These are phyloP conservation scores for Clonostachys byssicola DNA, from an alignment of 2,329 filamentous ascomycete genomes.

Conservation along the genomic window DNA sequence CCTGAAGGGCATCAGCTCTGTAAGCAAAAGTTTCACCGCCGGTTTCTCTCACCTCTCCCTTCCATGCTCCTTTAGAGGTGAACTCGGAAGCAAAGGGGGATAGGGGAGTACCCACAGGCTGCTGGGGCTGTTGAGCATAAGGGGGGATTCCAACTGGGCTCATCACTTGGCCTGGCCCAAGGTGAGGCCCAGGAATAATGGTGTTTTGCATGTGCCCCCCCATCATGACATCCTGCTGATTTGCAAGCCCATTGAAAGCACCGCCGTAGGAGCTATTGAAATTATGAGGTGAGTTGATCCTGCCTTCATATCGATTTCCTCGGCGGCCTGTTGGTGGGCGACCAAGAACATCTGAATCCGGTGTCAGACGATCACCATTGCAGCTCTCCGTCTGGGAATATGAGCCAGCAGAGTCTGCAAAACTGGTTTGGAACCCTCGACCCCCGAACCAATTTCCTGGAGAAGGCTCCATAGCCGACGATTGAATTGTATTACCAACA, in stretches of 20 bases:
- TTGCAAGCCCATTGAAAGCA: slow-evolving; percentile 23
- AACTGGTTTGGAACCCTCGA: slow-evolving; percentile 29
- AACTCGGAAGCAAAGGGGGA: slow-evolving; percentile 75
- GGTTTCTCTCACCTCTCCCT: slow-evolving; percentile 41
- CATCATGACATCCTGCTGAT: slow-evolving; percentile 27
- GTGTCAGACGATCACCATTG: slow-evolving; percentile 39
- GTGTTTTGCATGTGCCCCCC: slow-evolving; percentile 19
- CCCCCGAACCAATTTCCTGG: slow-evolving; percentile 39
- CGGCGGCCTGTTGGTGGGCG: slow-evolving; percentile 38
- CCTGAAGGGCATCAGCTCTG: slow-evolving; percentile 23
- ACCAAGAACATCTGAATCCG: slow-evolving; percentile 43
- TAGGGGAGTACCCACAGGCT: slow-evolving; percentile 59
- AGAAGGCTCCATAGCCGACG: slow-evolving; percentile 27
- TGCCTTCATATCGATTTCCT: slow-evolving; percentile 39
- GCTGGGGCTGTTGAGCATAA: slow-evolving; percentile 42
- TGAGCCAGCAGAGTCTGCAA: slow-evolving; percentile 29
- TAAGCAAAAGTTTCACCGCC: not conserved
- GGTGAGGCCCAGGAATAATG: too few relatives aligned
- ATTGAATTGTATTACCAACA: slow-evolving; percentile 17
- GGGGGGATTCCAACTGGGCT: slow-evolving; percentile 32
- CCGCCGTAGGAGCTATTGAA: slow-evolving; percentile 25
- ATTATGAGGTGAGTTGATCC: slow-evolving; percentile 28
- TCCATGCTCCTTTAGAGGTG: slow-evolving; percentile 53
- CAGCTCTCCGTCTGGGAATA: slow-evolving; percentile 32
- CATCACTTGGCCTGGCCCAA: slow-evolving; percentile 16